Evolutionary conservation across 2,329 filamentous ascomycete species (phyloP), one percentile per base, ranked within the genome.

Genomic region (Fusarium solani-melongenae): DNA sequence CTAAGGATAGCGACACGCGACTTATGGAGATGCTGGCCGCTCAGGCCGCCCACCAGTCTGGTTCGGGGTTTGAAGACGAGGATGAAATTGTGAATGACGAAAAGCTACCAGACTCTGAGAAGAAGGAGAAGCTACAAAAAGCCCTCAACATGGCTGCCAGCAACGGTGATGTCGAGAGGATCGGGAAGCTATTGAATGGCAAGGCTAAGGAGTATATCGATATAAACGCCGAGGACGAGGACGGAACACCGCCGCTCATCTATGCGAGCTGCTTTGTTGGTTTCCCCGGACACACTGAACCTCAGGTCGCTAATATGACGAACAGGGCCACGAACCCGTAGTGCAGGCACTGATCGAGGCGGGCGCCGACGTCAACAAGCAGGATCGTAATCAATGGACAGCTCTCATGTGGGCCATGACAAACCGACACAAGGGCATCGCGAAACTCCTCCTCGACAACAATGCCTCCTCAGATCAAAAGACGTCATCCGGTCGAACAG

Each of bases 341-440:
- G 96, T 98, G 27, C 89, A 92, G 67, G 91, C 92, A 39, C 88
- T 99, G 60, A 90, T 99, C 61, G 90, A 94, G 67, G 94, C 94
- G 11, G 95, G 96, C 27, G 96, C 93, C 41, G 90, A 94, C 77
- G 95, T 98, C 61, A 95, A 99, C 84, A 92, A 92, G 78, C 96
- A 98, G 83, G 96, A 99, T 81, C 93, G 92, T 72, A 98, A 98
- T 80, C 93, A 97, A 80, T 99, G 96, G 96, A 98, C 94, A 78
- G 94, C 96, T 15, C 87, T 99, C 70, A 99, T 99, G 95, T 99
- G 96, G 96, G 96, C 96, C 58, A 98, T 98, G 94, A 99, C 96
- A 64, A 99, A 99, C 82, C 88, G 95, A 66, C 96, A 99, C 84
- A 98, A 98, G 84, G 92, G 92, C 56, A 99, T 99, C 75, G 95